Base-by-base conservation (phyloP, 148 eudicot genomes). In the Mesembryanthemum crystallinum region DNA sequence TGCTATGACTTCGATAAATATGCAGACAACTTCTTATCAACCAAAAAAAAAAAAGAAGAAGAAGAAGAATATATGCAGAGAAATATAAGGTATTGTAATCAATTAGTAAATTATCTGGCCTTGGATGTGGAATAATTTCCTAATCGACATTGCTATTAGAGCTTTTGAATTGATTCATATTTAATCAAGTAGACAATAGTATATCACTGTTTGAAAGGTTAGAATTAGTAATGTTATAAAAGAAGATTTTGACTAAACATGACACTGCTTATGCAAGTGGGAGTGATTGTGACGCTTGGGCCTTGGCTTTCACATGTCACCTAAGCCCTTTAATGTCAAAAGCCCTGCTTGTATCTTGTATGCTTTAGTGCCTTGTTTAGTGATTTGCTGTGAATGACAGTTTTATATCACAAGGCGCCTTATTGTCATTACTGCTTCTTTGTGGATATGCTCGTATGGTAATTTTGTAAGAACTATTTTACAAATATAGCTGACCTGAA, bases 401-500 rank as follows among this genome's bases (percentile, higher is more conserved):
- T 52, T 29, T 62, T 42, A 51, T 42, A 71, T 71, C 28, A 47
- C 61, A 15, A n/a, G 35, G 27, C 52, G 74, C 42, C 70, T 62
- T 32, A 6, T 63, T 61, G 27, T 63, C 28, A 35, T 76, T 27
- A 51, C 20, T 57, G 37, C 30, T n/a, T 4, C 47, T 17, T 21
- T 37, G 28, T 49, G 73, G 71, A 32, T 35, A 27, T 29, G 42
- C 21, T 54, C 33, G 30, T 35, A 24, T 59, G 18, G 17, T 33
- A 20, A 43, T 25, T 73, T 20, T 14, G 1, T n/a, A 49, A 49
- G 49, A 64, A 64, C 21, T 24, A 29, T 74, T 14, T 14, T 23
- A 60, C 67, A 51, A 30, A 71, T 29, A 55, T 30, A 20, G 43
- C 65, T 27, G 65, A 92, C 99, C 99, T 95, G 92, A 62, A 95